phyloP scores from a whole-genome alignment of 768 basidiomycete genomes.

The Hypholoma sublateritium region DNA sequence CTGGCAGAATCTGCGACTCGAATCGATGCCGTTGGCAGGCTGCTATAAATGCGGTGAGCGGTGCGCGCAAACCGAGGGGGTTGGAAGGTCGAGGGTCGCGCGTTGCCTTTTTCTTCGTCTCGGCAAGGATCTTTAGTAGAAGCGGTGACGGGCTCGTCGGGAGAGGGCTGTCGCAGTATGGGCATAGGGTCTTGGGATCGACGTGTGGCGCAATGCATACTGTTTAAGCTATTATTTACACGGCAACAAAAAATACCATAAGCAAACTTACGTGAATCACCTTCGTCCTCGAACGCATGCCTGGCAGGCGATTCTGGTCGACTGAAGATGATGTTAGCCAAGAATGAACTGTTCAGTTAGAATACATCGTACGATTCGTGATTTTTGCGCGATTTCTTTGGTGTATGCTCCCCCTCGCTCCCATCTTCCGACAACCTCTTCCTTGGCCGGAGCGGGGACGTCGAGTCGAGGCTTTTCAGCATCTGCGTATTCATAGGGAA shows the following conservation, averaged over 20 bases:
- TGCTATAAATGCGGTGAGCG: conserved; percentile 57
- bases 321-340: conserved; percentile 3
- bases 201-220: conserved; percentile 49
- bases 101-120: conserved; percentile 52
- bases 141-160: conserved; percentile 62
- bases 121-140: conserved; percentile 52
- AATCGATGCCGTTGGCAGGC: conserved; percentile 81
- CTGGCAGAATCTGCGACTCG: conserved; percentile 70
- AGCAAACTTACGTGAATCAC: conserved; percentile 40
- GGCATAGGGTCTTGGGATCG: conserved; percentile 73
- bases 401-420: conserved; percentile 25
- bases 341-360: neutral
- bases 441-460: conserved; percentile 6
- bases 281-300: conserved; percentile 27
- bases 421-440: conserved; percentile 25
- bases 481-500: conserved; percentile 48
- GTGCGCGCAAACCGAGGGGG: conserved; percentile 57
- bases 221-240: conserved; percentile 21
- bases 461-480: conserved; percentile 34
- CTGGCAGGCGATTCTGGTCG: conserved; percentile 6
- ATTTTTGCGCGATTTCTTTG: conserved; percentile 33
- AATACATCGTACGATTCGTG: conserved; percentile 10
- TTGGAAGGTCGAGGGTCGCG: conserved; percentile 69
- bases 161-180: conserved; percentile 75
- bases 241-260: neutral